A percentile compares a stretch with the other conserved stretches of the same genome.
Conservation (phyloP, 2,329 filamentous ascomycete species). For the Zymoseptoria crescenta region DNA sequence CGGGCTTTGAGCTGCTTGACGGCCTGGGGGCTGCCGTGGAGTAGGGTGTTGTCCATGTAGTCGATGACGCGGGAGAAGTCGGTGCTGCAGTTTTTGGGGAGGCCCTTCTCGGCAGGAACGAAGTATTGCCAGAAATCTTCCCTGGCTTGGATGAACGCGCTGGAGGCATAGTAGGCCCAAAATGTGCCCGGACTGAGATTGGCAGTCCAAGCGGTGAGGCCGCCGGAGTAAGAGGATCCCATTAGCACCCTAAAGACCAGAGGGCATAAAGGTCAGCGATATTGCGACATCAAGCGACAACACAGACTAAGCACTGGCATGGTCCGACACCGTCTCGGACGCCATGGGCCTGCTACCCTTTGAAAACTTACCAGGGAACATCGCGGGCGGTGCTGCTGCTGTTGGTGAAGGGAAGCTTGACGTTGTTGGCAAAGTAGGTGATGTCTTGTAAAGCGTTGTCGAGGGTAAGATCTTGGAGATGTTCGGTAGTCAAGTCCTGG, state of each 20-base stretch:
- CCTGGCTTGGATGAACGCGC: constrained; percentile 48
- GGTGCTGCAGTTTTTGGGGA: constrained; percentile 50
- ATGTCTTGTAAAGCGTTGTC: constrained; percentile 47
- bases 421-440: constrained; percentile 47
- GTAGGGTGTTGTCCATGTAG: constrained; percentile 34
- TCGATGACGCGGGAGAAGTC: constrained; percentile 46
- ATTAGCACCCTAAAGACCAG: constrained; percentile 49
- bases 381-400: constrained; percentile 45
- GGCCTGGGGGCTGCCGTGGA: constrained; percentile 29
- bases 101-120: constrained; percentile 45
- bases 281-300: too few relatives aligned
- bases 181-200: constrained; percentile 47
- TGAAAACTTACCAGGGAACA: too few relatives aligned
- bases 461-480: constrained; percentile 41
- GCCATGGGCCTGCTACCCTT: too few relatives aligned
- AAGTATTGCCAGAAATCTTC: constrained; percentile 53
- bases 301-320: too few relatives aligned
- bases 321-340: too few relatives aligned
- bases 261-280: too few relatives aligned
- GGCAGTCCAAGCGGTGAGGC: constrained; percentile 48
- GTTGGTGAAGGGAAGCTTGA: constrained; percentile 45
- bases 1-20: constrained; percentile 39
- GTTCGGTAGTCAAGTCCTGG: constrained; percentile 43
- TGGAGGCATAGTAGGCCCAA: constrained; percentile 52
- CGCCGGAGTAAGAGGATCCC: constrained; percentile 50